Percentiles rank a stretch among this genome's conserved stretches.
Evolutionary conservation across 106 monocot species (phyloP).

Genomic region (Dendrobium nobile): DNA sequence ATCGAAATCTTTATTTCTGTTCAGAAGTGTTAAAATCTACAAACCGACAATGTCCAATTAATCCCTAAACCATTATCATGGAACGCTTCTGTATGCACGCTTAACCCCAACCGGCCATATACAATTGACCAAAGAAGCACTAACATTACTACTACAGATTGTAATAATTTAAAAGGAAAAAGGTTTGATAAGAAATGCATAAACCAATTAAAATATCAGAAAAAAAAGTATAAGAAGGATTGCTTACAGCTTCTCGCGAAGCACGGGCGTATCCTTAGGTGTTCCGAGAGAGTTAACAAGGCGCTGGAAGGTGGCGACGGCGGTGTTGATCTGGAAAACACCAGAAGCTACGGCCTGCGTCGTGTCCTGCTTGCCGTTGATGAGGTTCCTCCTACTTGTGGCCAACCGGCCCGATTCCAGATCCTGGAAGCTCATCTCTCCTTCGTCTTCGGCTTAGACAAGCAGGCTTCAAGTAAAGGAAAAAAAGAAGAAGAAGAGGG

Average conservation of each 20-base stretch:
- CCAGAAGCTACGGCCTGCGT: conserved; percentile 64
- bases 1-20: neutral
- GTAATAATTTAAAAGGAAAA: neutral
- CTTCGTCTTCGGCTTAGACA: neutral
- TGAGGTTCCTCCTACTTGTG: conserved; percentile 14
- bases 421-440: conserved; percentile 79
- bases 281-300: conserved; percentile 85
- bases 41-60: neutral
- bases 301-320: conserved; percentile 61
- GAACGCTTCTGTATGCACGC: neutral
- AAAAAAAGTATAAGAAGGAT: neutral
- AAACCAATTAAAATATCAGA: neutral
- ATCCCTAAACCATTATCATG: neutral
- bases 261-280: conserved; percentile 78
- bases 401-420: conserved; percentile 51
- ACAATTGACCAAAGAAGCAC: neutral
- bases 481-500: neutral
- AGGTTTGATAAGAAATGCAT: neutral
- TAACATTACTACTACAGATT: neutral
- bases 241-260: conserved; percentile 76
- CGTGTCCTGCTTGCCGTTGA: conserved; percentile 35
- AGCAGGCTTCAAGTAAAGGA: neutral
- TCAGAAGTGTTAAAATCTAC: neutral
- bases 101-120: neutral
- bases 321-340: conserved; percentile 78